phyloP scores from a whole-genome alignment of 129 eudicot genomes.

The Pittosporum tobira region DNA sequence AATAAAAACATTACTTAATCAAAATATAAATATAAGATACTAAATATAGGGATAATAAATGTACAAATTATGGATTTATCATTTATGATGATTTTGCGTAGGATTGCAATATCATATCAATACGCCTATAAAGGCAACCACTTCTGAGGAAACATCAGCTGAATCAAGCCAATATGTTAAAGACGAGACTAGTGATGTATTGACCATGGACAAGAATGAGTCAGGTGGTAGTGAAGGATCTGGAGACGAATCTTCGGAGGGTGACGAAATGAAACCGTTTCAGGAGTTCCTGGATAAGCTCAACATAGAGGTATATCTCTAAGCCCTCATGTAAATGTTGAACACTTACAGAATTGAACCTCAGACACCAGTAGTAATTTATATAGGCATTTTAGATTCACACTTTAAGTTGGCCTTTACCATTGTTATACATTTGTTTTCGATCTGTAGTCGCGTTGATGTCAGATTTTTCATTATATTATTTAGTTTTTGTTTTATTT shows the following conservation, averaged over 20 bases:
- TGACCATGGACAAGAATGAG: conserved; percentile 14
- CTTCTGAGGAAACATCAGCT: conserved; percentile 37
- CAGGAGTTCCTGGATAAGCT: conserved; percentile 41
- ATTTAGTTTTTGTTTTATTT: no score
- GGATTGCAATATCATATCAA: conserved; percentile 21
- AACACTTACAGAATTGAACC: no score
- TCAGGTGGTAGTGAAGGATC: conserved; percentile 21
- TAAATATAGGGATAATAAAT: no score
- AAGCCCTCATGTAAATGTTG: not conserved
- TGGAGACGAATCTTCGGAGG: conserved; percentile 20
- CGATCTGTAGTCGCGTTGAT: no score
- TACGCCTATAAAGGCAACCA: conserved; percentile 22
- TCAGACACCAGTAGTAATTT: no score
- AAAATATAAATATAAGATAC: no score
- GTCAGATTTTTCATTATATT: no score
- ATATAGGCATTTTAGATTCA: no score
- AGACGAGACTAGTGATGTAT: conserved; percentile 24
- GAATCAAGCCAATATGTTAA: conserved; percentile 27
- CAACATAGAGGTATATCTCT: conserved; percentile 32
- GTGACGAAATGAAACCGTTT: conserved; percentile 22
- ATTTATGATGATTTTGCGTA: conserved; percentile 8
- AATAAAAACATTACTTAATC: no score
- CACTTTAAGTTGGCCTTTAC: no score
- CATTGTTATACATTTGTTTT: no score
- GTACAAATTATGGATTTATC: no score